These are phyloP conservation scores for Tuber brumale DNA, from an alignment of 495 filamentous ascomycete species.

Conservation along the genomic window DNA sequence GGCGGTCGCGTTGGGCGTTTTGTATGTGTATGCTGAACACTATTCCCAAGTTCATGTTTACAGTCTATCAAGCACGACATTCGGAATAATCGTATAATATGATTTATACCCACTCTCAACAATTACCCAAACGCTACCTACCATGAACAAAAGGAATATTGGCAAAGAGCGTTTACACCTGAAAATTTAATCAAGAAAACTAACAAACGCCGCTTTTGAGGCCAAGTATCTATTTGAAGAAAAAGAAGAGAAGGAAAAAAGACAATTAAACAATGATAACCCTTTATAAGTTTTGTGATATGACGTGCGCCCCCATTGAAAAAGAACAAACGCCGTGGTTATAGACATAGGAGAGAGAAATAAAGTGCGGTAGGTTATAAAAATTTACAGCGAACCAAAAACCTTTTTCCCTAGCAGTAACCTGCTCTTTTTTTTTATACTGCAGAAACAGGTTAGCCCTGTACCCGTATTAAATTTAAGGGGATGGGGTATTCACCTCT, in stretches of 20 bases:
- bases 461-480: background rate
- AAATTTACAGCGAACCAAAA: conserved; percentile 23
- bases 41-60: background rate
- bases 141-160: background rate
- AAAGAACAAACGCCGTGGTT: background rate
- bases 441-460: conserved; percentile 12
- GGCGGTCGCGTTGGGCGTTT: background rate
- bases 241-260: background rate
- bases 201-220: background rate
- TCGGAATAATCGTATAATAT: background rate
- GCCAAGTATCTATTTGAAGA: background rate
- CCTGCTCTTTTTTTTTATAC: conserved; percentile 45
- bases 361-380: background rate
- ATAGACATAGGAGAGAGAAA: background rate
- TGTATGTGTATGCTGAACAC: background rate
- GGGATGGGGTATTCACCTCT: conserved; percentile 38
- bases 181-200: background rate
- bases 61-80: background rate
- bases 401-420: conserved; percentile 48
- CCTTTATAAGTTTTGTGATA: background rate
- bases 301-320: background rate
- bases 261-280: background rate
- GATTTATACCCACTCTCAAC: background rate
- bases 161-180: background rate
- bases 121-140: background rate